Evolutionary conservation across 768 basidiomycete species (phyloP), one percentile per base, ranked within the genome.

Genomic region (Mycena vulgaris): DNA sequence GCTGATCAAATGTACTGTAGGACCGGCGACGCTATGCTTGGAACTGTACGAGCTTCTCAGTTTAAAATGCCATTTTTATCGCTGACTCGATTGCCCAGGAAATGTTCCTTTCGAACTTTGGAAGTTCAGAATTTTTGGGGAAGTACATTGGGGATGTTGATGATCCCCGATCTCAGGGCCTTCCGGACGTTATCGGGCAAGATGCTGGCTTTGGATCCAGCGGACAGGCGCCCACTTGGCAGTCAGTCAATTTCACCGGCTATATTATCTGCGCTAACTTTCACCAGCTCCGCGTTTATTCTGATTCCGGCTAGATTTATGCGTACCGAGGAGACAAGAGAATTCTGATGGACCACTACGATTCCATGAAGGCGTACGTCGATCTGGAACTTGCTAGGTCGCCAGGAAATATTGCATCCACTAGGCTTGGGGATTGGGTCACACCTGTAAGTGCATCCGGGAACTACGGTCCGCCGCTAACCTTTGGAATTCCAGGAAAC

Each of bases 361-460:
- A 69, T 17, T 67, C 69, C 35, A 80, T 80, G 79, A 80, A 78
- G 69, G 72, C 63, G 53, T 80, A 80, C 52, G 70, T 80, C 16
- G 68, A 72, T 27, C 78, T 78, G 58, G 79, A 80, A 56, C 75
- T 78, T 8, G 76, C 66, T 1, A 71, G 77, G 8, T 80, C 79
- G n/a, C 77, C 77, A 16, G 75, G 75, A 28, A 75, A 78, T 35
- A 80, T 80, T 39, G 79, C 77, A 5, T 48, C 49, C 8, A 77
- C 77, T 21, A 56, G 69, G 13, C 48, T 79, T 40, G 79, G 79
- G 84, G 79, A 79, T 86, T 85, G 37, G 86, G 79, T 68, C 81
- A 85, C 48, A 83, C 88, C 49, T 81, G 86, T 78, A 87, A 89
- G 63, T 76, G 77, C 69, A 86, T 86, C 45, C 9, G 3, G 13